phyloP scores from a whole-genome alignment of 345 rosid genomes.

The Moricandia moricandioides region DNA sequence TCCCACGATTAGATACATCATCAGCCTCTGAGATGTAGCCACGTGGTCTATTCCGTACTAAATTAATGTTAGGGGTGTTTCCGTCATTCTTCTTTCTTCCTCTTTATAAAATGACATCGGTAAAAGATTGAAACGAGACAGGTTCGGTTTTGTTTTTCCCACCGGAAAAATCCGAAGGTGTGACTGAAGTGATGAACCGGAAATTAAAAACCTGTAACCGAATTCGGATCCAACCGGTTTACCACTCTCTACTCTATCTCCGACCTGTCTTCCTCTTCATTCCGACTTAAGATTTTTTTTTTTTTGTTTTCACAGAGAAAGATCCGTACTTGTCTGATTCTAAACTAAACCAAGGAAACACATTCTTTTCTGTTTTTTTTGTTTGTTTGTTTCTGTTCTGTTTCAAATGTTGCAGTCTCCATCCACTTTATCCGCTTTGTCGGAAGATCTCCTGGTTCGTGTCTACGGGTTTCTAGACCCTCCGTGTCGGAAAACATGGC shows the following conservation, averaged over 20 bases:
- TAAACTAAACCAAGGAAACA: background rate
- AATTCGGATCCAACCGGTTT: slow-evolving; percentile 44
- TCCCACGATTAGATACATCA: background rate
- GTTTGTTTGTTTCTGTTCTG: background rate
- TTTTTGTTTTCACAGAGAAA: background rate
- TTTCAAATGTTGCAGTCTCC: slow-evolving; percentile 31
- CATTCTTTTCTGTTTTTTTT: background rate
- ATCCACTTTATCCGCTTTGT: slow-evolving; percentile 45
- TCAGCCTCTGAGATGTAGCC: background rate
- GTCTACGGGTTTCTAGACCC: slow-evolving; percentile 46
- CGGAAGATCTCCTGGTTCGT: slow-evolving; percentile 69
- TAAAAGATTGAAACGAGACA: background rate
- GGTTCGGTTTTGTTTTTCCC: slow-evolving; percentile 10
- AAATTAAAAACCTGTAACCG: slow-evolving; percentile 24
- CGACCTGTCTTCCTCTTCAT: slow-evolving; percentile 81
- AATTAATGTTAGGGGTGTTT: background rate
- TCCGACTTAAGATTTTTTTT: slow-evolving; percentile 63
- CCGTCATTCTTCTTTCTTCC: slow-evolving; percentile 1
- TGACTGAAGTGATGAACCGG: slow-evolving; percentile 44
- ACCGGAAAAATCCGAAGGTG: slow-evolving; percentile 22
- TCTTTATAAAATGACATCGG: background rate
- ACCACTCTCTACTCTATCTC: slow-evolving; percentile 60
- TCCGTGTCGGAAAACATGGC: slow-evolving; percentile 62
- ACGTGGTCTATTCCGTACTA: slow-evolving; percentile 9
- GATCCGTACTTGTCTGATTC: background rate